phyloP scores from a whole-genome alignment of 2,329 filamentous ascomycete species.

The Botryotinia calthae region DNA sequence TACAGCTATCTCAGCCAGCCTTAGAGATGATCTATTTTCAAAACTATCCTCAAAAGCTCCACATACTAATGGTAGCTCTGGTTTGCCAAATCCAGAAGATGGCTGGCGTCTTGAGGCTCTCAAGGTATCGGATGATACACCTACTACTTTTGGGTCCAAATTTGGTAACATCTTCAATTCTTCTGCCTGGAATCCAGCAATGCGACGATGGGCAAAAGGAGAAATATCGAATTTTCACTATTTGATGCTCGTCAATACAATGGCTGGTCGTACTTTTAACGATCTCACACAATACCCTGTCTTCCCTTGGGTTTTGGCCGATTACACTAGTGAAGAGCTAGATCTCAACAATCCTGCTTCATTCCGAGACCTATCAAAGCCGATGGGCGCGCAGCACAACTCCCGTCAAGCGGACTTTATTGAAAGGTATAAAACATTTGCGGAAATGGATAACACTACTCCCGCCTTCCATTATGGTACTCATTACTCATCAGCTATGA shows the following conservation, averaged over 20 bases:
- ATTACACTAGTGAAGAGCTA: constrained; percentile 91
- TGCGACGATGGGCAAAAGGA: constrained; percentile 85
- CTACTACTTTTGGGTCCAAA: constrained; percentile 72
- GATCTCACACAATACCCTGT: constrained; percentile 97
- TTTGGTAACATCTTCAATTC: constrained; percentile 91
- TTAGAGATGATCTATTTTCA: constrained; percentile 76
- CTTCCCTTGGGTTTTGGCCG: constrained; percentile 94
- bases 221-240: constrained; percentile 99
- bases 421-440: constrained; percentile 81
- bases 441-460: constrained; percentile 75
- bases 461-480: constrained; percentile 96
- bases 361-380: constrained; percentile 89
- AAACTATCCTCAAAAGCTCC: constrained; percentile 77
- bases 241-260: constrained; percentile 96
- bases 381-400: constrained; percentile 87
- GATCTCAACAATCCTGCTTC: constrained; percentile 80
- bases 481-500: constrained; percentile 99
- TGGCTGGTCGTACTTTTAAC: constrained; percentile 96
- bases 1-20: constrained; percentile 71
- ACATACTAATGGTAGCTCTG: constrained; percentile 68
- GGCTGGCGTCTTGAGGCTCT: constrained; percentile 88
- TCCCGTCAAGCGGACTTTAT: constrained; percentile 75
- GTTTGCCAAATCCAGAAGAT: constrained; percentile 76
- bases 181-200: constrained; percentile 76
- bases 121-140: constrained; percentile 59